Percentiles rank a stretch among this genome's conserved stretches.
Evolutionary conservation across 2,329 filamentous ascomycete genomes (phyloP).

Genomic region (Nectriaceae sp.): DNA sequence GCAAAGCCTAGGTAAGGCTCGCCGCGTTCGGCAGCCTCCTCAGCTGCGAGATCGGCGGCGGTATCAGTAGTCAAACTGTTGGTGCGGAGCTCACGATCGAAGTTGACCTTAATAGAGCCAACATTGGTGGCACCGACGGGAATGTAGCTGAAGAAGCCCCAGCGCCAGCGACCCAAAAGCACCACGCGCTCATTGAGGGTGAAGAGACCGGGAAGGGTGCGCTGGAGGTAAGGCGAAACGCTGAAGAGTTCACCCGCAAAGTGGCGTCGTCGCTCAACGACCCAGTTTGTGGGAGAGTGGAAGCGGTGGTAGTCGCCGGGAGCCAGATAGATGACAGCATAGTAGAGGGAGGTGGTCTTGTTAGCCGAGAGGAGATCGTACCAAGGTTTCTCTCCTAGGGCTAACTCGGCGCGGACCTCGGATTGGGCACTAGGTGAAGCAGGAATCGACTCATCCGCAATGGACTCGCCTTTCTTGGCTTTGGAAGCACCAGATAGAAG

Average conservation of each 20-base stretch:
- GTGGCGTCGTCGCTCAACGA: constrained; percentile 91
- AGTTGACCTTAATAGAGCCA: constrained; percentile 95
- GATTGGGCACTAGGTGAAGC: constrained; percentile 70
- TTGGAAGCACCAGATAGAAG: constrained; percentile 73
- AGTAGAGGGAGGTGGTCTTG: constrained; percentile 77
- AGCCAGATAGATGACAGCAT: constrained; percentile 92
- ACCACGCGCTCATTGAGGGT: constrained; percentile 96
- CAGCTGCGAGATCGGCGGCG: constrained; percentile 82
- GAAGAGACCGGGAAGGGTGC: constrained; percentile 89
- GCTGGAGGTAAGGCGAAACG: constrained; percentile 92
- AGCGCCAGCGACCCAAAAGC: constrained; percentile 89
- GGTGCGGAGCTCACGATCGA: constrained; percentile 89
- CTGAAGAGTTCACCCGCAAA: constrained; percentile 96
- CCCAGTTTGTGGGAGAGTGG: constrained; percentile 94
- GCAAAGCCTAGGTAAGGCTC: constrained; percentile 88
- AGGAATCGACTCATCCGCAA: constrained; percentile 73
- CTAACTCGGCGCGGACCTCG: constrained; percentile 82
- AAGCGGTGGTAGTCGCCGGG: constrained; percentile 98
- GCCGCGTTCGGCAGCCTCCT: constrained; percentile 72
- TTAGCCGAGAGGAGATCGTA: constrained; percentile 65
- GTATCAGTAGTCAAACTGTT: constrained; percentile 94
- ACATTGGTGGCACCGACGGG: constrained; percentile 98
- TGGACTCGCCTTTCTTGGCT: constrained; percentile 40
- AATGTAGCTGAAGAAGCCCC: constrained; percentile 95
- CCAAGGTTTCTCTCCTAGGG: constrained; percentile 70